Percentiles rank a stretch among this genome's conserved stretches.
These are phyloP conservation scores for Omphalea diandra DNA, from an alignment of 441 rosid genomes.

Conservation along the genomic window DNA sequence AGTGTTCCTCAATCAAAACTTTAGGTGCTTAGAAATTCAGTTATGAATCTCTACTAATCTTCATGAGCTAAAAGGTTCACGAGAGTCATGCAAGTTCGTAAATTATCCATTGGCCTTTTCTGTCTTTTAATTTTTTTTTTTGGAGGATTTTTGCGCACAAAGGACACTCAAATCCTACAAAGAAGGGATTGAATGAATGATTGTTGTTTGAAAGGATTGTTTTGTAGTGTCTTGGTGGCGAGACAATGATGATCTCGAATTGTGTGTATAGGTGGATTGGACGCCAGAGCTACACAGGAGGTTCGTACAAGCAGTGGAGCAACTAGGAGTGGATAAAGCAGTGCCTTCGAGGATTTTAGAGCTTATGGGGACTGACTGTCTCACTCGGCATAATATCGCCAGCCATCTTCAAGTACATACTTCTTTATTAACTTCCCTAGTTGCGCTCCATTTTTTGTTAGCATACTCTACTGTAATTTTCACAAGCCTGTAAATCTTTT, in stretches of 20 bases:
- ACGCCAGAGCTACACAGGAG: slow-evolving; percentile 89
- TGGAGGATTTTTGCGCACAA: background rate
- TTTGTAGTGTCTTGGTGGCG: slow-evolving; percentile 6
- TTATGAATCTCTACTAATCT: slow-evolving; percentile 1
- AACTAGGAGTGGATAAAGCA: slow-evolving; percentile 91
- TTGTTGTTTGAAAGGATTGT: background rate
- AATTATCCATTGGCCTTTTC: slow-evolving; percentile 3
- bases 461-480: background rate
- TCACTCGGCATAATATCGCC: slow-evolving; percentile 93
- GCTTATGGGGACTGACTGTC: slow-evolving; percentile 81
- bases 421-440: background rate
- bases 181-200: background rate
- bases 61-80: slow-evolving; percentile 23
- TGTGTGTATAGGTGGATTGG: slow-evolving; percentile 79
- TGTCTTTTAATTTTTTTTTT: background rate
- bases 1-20: no score
- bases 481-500: no score
- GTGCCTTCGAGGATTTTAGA: slow-evolving; percentile 92
- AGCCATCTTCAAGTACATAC: slow-evolving; percentile 98
- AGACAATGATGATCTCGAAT: no score
- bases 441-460: background rate
- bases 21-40: no score
- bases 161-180: background rate
- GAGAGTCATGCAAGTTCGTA: slow-evolving; percentile 27
- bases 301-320: slow-evolving; percentile 94